phyloP scores from a whole-genome alignment of 192 early-diverging fungal genomes.

The Backusella tuberculispora region DNA sequence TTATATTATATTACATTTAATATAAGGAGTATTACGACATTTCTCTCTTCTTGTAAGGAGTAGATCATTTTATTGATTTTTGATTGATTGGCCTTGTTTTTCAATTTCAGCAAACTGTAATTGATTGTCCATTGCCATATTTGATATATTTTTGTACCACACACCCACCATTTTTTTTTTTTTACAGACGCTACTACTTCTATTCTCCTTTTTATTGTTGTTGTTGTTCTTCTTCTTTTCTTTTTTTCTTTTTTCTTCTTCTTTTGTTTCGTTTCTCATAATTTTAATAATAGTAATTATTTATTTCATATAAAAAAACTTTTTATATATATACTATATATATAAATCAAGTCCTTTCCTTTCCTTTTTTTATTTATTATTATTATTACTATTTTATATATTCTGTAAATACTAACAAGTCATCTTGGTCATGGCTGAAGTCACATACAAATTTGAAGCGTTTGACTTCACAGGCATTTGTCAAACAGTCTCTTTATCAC shows the following conservation, averaged over 20 bases:
- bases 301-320: neutral
- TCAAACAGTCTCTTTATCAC: conserved; percentile 75
- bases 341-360: neutral
- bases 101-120: conserved; percentile 5
- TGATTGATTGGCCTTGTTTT: neutral
- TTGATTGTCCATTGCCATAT: conserved; percentile 11
- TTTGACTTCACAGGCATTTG: conserved; percentile 94
- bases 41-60: neutral
- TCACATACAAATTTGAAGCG: conserved; percentile 55
- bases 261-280: neutral
- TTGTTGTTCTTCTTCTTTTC: neutral
- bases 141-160: neutral
- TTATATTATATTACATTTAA: neutral
- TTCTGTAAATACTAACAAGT: conserved; percentile 2
- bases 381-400: neutral
- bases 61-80: neutral
- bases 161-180: neutral
- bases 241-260: neutral
- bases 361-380: neutral
- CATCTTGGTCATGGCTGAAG: conserved; percentile 31
- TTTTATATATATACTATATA: neutral
- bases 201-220: no score
- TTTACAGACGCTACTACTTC: neutral
- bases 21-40: no score
- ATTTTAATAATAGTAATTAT: neutral